phyloP scores from a whole-genome alignment of 441 rosid species.

The Croton setiger region DNA sequence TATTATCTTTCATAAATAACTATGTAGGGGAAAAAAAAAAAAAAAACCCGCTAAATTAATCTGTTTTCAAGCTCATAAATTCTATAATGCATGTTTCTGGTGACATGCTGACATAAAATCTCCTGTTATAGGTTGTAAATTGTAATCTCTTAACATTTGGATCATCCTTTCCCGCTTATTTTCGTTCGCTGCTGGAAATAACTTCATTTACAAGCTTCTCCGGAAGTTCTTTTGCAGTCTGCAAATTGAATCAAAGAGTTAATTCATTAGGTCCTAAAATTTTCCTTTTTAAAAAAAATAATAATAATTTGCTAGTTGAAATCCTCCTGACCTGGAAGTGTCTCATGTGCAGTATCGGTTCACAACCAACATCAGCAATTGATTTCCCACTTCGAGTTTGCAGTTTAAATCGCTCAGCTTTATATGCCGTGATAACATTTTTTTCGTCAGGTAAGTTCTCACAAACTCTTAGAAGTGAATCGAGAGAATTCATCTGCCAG shows the following conservation, averaged over 20 bases:
- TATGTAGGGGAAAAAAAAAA: too few species aligned
- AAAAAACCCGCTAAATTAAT: too few species aligned
- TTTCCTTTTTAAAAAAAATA: not conserved
- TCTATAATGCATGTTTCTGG: too few species aligned
- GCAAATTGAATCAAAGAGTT: constrained; percentile 14
- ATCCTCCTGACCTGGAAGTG: constrained; percentile 71
- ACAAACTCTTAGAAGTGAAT: constrained; percentile 69
- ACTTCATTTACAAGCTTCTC: constrained; percentile 52
- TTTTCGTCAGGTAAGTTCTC: constrained; percentile 61
- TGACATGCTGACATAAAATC: too few species aligned
- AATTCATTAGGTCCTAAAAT: not conserved
- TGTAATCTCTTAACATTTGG: too few species aligned
- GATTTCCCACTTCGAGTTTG: constrained; percentile 75
- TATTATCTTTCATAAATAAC: too few species aligned
- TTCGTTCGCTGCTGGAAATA: too few species aligned
- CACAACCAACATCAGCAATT: constrained; percentile 89
- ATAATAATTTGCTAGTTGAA: not conserved
- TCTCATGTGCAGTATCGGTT: constrained; percentile 96
- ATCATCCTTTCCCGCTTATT: too few species aligned
- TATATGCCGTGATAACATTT: constrained; percentile 40
- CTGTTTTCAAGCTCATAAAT: too few species aligned
- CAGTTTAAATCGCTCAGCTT: constrained; percentile 60
- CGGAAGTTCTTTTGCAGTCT: constrained; percentile 64
- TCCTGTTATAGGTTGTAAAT: too few species aligned
- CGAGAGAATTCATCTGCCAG: constrained; percentile 89